Percentiles rank a stretch among this genome's conserved stretches.
Evolutionary conservation across 495 filamentous ascomycete genomes (phyloP).

Genomic region (Physcia stellaris): DNA sequence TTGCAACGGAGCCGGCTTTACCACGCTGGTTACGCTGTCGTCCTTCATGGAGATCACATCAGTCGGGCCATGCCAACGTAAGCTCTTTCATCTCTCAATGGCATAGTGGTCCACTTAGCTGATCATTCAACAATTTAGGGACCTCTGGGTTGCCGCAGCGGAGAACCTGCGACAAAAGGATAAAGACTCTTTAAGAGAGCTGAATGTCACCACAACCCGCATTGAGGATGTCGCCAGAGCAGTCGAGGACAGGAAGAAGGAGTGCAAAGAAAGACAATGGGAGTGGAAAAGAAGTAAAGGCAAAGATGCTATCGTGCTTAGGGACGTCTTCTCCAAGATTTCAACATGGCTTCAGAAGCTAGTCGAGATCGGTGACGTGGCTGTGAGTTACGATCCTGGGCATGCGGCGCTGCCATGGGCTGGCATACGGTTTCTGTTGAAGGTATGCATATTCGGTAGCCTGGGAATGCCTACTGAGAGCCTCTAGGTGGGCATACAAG

Average conservation of each 20-base stretch:
- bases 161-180: background rate
- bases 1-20: no score
- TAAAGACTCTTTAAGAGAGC: background rate
- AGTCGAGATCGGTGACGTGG: constrained; percentile 8
- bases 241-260: background rate
- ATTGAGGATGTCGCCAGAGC: background rate
- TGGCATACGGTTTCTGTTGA: constrained; percentile 9
- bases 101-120: no score
- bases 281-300: background rate
- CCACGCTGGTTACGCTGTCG: no score
- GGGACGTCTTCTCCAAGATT: constrained; percentile 12
- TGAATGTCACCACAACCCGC: no score
- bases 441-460: background rate
- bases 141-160: background rate
- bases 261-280: background rate
- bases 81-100: no score
- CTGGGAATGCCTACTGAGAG: background rate
- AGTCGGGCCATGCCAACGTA: no score
- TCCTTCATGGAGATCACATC: no score
- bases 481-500: constrained; percentile 2
- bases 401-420: constrained; percentile 17
- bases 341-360: constrained; percentile 12
- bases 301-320: constrained; percentile 5
- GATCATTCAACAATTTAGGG: no score
- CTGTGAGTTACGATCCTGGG: constrained; percentile 10